A percentile compares a stretch with the other conserved stretches of the same genome.
phyloP scores from a whole-genome alignment of 306 rosid genomes.

The Astragalus glycyphyllos region DNA sequence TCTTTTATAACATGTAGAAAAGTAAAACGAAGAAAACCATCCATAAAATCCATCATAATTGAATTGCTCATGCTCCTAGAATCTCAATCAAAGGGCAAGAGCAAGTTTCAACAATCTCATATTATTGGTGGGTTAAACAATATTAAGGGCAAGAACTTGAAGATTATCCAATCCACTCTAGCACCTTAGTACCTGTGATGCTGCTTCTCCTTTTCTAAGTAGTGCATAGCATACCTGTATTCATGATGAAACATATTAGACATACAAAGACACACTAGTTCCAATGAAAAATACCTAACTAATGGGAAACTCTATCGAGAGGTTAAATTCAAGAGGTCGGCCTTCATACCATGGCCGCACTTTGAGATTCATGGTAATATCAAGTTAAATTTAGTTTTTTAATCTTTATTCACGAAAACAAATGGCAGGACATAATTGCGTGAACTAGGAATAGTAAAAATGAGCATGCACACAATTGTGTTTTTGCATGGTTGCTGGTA shows the following conservation, averaged over 20 bases:
- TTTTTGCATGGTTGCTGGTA: neutral
- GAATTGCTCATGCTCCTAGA: constrained; percentile 31
- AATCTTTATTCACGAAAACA: neutral
- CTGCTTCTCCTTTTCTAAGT: constrained; percentile 68
- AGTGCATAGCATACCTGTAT: constrained; percentile 69
- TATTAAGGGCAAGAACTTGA: constrained; percentile 28
- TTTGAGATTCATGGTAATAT: constrained; percentile 28
- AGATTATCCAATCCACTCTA: constrained; percentile 23
- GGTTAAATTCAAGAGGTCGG: neutral
- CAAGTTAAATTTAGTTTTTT: neutral
- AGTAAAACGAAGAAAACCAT: constrained; percentile 14
- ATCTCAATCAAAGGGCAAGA: constrained; percentile 32
- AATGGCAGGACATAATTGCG: neutral
- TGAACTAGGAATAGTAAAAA: neutral
- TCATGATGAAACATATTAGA: constrained; percentile 25
- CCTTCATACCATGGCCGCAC: neutral
- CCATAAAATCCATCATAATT: constrained; percentile 9
- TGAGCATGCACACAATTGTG: neutral
- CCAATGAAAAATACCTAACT: too few relatives aligned
- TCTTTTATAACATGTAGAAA: constrained; percentile 5
- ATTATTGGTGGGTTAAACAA: constrained; percentile 42
- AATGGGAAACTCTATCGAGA: neutral
- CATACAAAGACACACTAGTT: neutral
- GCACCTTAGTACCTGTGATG: constrained; percentile 61
- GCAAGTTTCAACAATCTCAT: constrained; percentile 40